These are phyloP conservation scores for Prunus davidiana DNA, from an alignment of 306 rosid genomes.

Conservation along the genomic window DNA sequence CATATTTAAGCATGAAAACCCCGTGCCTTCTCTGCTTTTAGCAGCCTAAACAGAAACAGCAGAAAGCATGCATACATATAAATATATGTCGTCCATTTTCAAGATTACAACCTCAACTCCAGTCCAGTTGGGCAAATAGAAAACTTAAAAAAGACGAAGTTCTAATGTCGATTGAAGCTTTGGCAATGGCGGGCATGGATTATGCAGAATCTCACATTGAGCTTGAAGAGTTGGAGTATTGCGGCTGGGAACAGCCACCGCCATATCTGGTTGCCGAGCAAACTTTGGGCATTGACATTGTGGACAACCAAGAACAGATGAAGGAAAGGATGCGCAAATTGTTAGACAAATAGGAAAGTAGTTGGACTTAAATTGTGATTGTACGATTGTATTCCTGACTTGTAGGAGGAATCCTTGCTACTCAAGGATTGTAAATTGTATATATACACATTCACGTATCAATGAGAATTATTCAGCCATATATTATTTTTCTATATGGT, in stretches of 20 bases:
- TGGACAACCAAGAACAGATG: slow-evolving; percentile 20
- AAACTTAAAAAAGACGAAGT: not conserved
- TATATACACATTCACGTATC: too few species aligned
- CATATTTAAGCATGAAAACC: not conserved
- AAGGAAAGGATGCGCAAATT: slow-evolving; percentile 40
- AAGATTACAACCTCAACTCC: not conserved
- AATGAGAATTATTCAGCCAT: too few species aligned
- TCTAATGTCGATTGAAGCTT: slow-evolving; percentile 39
- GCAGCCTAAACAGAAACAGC: not conserved
- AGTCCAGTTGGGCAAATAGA: not conserved
- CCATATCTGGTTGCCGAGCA: slow-evolving; percentile 14
- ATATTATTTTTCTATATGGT: too few species aligned
- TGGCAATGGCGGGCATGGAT: slow-evolving; percentile 54
- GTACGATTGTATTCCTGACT: too few species aligned
- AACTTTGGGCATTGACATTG: not conserved
- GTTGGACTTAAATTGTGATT: too few species aligned
- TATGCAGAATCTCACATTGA: slow-evolving; percentile 17
- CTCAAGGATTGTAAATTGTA: too few species aligned
- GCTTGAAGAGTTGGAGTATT: slow-evolving; percentile 22
- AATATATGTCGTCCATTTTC: not conserved
- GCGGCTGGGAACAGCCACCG: slow-evolving; percentile 2
- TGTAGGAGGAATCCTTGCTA: too few species aligned
- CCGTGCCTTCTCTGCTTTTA: not conserved
- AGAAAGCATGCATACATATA: not conserved
- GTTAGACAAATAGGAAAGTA: too few species aligned